phyloP scores from a whole-genome alignment of 2,329 filamentous ascomycete species.

The Plectosphaerella plurivora region DNA sequence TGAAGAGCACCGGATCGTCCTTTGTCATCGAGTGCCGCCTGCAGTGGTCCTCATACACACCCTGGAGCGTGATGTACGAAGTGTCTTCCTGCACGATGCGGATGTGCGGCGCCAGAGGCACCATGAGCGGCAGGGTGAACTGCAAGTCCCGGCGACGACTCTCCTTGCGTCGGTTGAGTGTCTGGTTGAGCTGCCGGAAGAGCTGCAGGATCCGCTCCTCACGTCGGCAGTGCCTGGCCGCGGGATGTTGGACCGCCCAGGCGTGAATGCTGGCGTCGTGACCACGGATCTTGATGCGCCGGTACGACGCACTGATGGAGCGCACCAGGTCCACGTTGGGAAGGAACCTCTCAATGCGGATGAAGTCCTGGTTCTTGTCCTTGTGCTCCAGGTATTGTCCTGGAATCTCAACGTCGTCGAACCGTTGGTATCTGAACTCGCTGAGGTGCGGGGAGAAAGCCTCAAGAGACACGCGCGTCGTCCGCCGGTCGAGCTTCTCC shows the following conservation, averaged over 20 bases:
- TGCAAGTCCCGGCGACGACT: slow-evolving; percentile 88
- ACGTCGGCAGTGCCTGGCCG: slow-evolving; percentile 83
- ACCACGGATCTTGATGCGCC: slow-evolving; percentile 90
- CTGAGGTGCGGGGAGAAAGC: slow-evolving; percentile 85
- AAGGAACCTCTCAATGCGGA: slow-evolving; percentile 94
- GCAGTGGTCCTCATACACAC: slow-evolving; percentile 94
- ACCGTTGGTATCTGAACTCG: slow-evolving; percentile 96
- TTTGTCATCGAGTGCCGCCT: slow-evolving; percentile 81
- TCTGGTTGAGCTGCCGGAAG: slow-evolving; percentile 96
- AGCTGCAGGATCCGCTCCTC: slow-evolving; percentile 95
- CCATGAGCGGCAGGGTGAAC: slow-evolving; percentile 93
- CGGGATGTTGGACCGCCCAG: slow-evolving; percentile 94
- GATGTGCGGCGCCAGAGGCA: slow-evolving; percentile 91
- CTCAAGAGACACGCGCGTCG: slow-evolving; percentile 71
- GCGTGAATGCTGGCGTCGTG: slow-evolving; percentile 97
- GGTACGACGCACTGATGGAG: slow-evolving; percentile 84
- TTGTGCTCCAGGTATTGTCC: slow-evolving; percentile 96
- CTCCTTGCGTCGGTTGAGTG: slow-evolving; percentile 88
- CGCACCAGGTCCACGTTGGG: slow-evolving; percentile 92
- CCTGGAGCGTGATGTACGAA: slow-evolving; percentile 90
- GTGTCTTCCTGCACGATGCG: slow-evolving; percentile 93
- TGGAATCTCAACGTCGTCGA: slow-evolving; percentile 96
- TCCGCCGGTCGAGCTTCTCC: slow-evolving; percentile 87
- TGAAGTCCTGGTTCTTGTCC: slow-evolving; percentile 98
- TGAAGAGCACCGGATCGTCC: slow-evolving; percentile 92